A percentile compares a stretch with the other conserved stretches of the same genome.
phyloP scores from a whole-genome alignment of 2,329 filamentous ascomycete genomes.

The Exserohilum turcica region DNA sequence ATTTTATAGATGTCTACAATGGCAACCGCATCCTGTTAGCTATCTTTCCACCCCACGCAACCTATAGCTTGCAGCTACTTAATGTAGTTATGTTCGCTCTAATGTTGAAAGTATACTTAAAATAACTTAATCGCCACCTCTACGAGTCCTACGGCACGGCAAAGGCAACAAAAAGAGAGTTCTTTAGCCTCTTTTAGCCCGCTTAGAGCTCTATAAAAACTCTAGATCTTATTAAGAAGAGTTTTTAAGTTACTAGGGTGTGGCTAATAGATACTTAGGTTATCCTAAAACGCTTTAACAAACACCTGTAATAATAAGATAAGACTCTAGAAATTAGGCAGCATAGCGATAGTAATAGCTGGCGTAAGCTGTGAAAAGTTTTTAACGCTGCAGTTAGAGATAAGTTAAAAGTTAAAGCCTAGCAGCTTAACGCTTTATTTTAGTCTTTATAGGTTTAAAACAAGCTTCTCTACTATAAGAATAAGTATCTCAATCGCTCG shows the following conservation, averaged over 20 bases:
- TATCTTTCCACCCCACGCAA: no score
- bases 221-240: not conserved
- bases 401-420: not conserved
- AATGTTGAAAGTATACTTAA: not conserved
- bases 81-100: not conserved
- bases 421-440: not conserved
- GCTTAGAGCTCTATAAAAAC: not conserved
- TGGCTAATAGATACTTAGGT: no score
- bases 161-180: not conserved
- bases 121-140: not conserved
- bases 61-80: not conserved
- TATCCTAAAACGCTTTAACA: conserved; percentile 2
- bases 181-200: not conserved
- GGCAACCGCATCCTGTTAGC: not conserved
- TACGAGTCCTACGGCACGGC: no score
- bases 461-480: not conserved
- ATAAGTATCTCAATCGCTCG: not conserved
- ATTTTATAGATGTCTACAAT: not conserved
- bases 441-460: not conserved
- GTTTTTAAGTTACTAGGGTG: no score
- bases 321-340: not conserved
- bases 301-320: not conserved
- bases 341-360: not conserved
- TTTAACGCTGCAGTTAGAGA: not conserved
- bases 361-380: not conserved